Conservation (phyloP, 2,329 filamentous ascomycete genomes). For the Lecanicillium sp. region DNA sequence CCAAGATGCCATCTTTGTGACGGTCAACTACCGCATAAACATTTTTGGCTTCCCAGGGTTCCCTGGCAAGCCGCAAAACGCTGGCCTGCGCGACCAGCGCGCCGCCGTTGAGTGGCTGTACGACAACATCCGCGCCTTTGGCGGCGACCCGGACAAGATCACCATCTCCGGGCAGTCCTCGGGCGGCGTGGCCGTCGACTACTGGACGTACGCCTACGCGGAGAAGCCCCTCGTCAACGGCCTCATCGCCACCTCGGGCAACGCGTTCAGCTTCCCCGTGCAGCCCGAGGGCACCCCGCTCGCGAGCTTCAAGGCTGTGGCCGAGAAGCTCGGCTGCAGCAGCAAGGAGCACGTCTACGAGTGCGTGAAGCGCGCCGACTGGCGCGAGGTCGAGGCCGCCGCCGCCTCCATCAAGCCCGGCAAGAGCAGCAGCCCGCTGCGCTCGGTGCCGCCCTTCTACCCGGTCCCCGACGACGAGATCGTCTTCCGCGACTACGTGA, state of each 20-base stretch:
- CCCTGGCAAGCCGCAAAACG: slow-evolving; percentile 20
- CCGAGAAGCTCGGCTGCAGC: slow-evolving; percentile 33
- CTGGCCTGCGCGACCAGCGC: slow-evolving; percentile 25
- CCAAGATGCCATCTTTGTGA: slow-evolving; percentile 40
- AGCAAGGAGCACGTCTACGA: slow-evolving; percentile 23
- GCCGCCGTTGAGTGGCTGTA: slow-evolving; percentile 28
- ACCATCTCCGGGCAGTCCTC: slow-evolving; percentile 30
- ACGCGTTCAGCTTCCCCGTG: slow-evolving; percentile 38
- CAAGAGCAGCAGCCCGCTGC: slow-evolving; percentile 29
- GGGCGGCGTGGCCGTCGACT: slow-evolving; percentile 35
- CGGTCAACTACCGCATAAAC: slow-evolving; percentile 40
- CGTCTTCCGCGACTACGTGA: slow-evolving; percentile 37
- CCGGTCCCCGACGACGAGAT: slow-evolving; percentile 34
- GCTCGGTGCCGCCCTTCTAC: slow-evolving; percentile 34
- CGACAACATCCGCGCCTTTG: slow-evolving; percentile 27
- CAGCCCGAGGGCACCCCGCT: slow-evolving; percentile 29
- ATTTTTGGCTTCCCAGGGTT: slow-evolving; percentile 37
- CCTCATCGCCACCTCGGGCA: slow-evolving; percentile 41
- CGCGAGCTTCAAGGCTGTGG: slow-evolving; percentile 38
- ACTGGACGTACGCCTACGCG: slow-evolving; percentile 43
- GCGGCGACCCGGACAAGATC: slow-evolving; percentile 25
- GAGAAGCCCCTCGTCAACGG: slow-evolving; percentile 43
- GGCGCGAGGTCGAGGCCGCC: slow-evolving; percentile 31
- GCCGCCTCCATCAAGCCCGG: slow-evolving; percentile 29
- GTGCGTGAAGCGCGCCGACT: slow-evolving; percentile 33